Percentiles rank a stretch among this genome's conserved stretches.
These are phyloP conservation scores for Chlorencoelia australis DNA, from an alignment of 2,329 filamentous ascomycete species.

Conservation along the genomic window DNA sequence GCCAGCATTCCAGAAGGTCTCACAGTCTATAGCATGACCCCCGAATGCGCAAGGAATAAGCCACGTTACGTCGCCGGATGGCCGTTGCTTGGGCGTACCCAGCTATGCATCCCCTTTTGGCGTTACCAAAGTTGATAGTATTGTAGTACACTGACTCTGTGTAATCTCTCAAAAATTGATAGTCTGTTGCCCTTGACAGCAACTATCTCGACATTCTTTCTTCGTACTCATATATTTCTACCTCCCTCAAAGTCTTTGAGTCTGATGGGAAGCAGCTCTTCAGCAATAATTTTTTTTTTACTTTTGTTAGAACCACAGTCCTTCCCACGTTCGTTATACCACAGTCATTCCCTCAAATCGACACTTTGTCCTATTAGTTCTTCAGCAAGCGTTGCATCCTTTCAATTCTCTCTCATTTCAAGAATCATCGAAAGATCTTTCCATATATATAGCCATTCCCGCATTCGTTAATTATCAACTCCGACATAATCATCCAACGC, in stretches of 20 bases:
- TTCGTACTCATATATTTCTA: conserved; percentile 5
- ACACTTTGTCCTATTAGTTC: conserved; percentile 8
- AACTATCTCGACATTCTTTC: conserved; percentile 5
- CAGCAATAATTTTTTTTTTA: conserved; percentile 11
- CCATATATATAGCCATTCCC: too few relatives aligned
- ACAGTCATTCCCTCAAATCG: too few relatives aligned
- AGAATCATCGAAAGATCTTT: too few relatives aligned
- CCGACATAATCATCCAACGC: too few relatives aligned
- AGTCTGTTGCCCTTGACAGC: conserved; percentile 22
- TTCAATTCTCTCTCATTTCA: conserved; percentile 2
- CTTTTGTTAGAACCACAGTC: conserved; percentile 10
- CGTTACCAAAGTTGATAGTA: conserved; percentile 11
- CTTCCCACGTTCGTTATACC: conserved; percentile 6
- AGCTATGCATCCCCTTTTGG: conserved; percentile 17
- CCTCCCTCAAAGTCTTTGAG: conserved; percentile 1
- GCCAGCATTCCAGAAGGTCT: conserved; percentile 15
- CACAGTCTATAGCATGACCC: conserved; percentile 9
- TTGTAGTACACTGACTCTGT: conserved; percentile 22
- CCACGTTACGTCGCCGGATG: conserved; percentile 14
- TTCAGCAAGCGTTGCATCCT: conserved; percentile 12
- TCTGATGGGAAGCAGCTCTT: conserved; percentile 7
- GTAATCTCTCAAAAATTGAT: conserved; percentile 21
- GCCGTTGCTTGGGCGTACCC: conserved; percentile 16
- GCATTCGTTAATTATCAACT: too few relatives aligned
- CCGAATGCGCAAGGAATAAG: conserved; percentile 16